These are phyloP conservation scores for Penicillium brevicompactum DNA, from an alignment of 2,329 filamentous ascomycete species.

Conservation along the genomic window DNA sequence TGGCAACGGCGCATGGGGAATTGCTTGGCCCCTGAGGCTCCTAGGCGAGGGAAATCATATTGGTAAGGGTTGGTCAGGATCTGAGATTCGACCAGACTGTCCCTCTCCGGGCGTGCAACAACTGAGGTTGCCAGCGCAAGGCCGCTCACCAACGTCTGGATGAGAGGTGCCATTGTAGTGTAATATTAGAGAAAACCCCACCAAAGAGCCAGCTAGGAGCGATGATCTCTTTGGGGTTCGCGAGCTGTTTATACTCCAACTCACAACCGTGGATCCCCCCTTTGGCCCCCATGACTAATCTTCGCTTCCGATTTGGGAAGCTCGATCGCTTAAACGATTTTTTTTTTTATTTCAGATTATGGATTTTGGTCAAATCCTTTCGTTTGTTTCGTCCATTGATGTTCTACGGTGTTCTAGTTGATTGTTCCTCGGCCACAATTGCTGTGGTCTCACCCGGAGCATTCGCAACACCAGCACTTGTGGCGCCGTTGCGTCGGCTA, in stretches of 20 bases:
- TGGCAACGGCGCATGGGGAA: slow-evolving; percentile 68
- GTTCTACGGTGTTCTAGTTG: slow-evolving; percentile 9
- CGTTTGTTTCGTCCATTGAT: no score
- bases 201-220: slow-evolving; percentile 20
- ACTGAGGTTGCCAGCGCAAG: slow-evolving; percentile 24
- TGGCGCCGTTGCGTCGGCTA: not conserved
- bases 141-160: slow-evolving; percentile 21
- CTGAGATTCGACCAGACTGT: slow-evolving; percentile 36
- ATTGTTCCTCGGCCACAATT: not conserved
- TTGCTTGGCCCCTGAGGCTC: slow-evolving; percentile 35
- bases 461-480: not conserved
- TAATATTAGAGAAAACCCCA: slow-evolving; percentile 10
- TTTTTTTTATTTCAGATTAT: not conserved
- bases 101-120: slow-evolving; percentile 11
- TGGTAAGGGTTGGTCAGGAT: slow-evolving; percentile 32
- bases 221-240: slow-evolving; percentile 14
- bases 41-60: slow-evolving; percentile 43
- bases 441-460: not conserved
- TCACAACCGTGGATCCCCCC: not conserved
- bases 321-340: not conserved
- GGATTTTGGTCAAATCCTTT: not conserved
- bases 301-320: not conserved
- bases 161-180: slow-evolving; percentile 18
- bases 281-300: not conserved
- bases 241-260: not conserved